Base-by-base conservation (phyloP, 2,329 filamentous ascomycete genomes). In the Tolypocladium album region DNA sequence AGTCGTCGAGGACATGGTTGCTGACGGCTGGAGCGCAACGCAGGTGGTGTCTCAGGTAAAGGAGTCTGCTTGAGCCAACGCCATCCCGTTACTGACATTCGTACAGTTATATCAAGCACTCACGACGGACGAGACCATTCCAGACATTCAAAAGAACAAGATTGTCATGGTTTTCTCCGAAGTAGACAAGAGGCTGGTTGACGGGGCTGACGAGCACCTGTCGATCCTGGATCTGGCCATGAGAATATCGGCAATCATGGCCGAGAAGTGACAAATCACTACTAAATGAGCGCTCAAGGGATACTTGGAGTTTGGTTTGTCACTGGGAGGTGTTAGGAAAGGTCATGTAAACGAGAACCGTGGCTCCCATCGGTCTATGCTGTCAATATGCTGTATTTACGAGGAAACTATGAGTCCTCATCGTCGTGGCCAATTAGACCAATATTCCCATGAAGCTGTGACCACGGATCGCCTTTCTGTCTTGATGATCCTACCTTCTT, bases 21-120 rank as follows among this genome's bases (percentile, higher is more conserved):
- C 93, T 0, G 94, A 97, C 75, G 94, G 94, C 11, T 99, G 94
- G 93, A 97, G 92, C 72, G 94, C 93, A 31, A 86, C 87, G 8
- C 94, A 97, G 74, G 84, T 97, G 34, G 82, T 97, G 43, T 78
- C 83, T 22, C 92, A 96, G 81, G 88, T 89, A 76, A 74, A 77
- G 45, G 55, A 43, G 13, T 24, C 34, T 17, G 5, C 11, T 6
- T 57, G 9, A n/a, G 38, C 11, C 9, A 15, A 22, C 24, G 63
- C 39, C 69, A 20, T 36, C 22, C 12, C 13, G n/a, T 53, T 56
- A 61, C 68, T 67, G 59, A 65, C 34, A 12, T 40, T 45, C 24
- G 27, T 7, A 56, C 67, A 90, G 85, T 78, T 96, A 50, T 97
- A 97, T 69, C 88, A 94, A 73, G 79, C 83, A 34, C 77, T 97